Evolutionary conservation across 129 eudicot species (phyloP).

Genomic region (Cynara cardunculus): DNA sequence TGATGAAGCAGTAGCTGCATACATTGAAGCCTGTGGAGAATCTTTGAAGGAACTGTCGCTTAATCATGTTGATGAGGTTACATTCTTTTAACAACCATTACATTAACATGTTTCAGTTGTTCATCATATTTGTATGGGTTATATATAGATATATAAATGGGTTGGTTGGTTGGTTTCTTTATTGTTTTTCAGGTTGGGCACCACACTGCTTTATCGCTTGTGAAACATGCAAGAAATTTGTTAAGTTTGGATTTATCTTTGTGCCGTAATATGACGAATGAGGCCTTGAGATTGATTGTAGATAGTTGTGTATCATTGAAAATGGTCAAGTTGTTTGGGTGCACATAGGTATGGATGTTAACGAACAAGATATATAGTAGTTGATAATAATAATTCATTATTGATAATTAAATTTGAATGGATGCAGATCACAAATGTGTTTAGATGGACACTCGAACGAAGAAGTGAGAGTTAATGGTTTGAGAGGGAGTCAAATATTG

Average conservation of each 20-base stretch:
- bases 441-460: slow-evolving; percentile 76
- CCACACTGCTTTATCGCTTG: slow-evolving; percentile 73
- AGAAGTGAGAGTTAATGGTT: slow-evolving; percentile 53
- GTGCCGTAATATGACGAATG: slow-evolving; percentile 76
- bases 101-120: background rate
- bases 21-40: slow-evolving; percentile 69
- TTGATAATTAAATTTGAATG: background rate
- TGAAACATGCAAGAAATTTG: slow-evolving; percentile 53
- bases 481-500: slow-evolving; percentile 54
- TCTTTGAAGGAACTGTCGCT: slow-evolving; percentile 64
- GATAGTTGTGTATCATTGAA: slow-evolving; percentile 67
- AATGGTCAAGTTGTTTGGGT: slow-evolving; percentile 77
- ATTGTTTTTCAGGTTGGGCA: slow-evolving; percentile 45
- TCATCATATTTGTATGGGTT: background rate
- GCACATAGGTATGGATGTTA: slow-evolving; percentile 64
- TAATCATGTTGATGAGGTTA: slow-evolving; percentile 67
- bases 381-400: background rate
- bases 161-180: background rate
- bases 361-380: background rate
- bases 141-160: background rate
- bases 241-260: slow-evolving; percentile 69
- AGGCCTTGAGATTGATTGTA: slow-evolving; percentile 79
- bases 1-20: slow-evolving; percentile 95
- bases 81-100: background rate
- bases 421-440: slow-evolving; percentile 59